Evolutionary conservation across 1,284 basidiomycete species (phyloP).

Genomic region (Leccinum olivaceoglutinosum): DNA sequence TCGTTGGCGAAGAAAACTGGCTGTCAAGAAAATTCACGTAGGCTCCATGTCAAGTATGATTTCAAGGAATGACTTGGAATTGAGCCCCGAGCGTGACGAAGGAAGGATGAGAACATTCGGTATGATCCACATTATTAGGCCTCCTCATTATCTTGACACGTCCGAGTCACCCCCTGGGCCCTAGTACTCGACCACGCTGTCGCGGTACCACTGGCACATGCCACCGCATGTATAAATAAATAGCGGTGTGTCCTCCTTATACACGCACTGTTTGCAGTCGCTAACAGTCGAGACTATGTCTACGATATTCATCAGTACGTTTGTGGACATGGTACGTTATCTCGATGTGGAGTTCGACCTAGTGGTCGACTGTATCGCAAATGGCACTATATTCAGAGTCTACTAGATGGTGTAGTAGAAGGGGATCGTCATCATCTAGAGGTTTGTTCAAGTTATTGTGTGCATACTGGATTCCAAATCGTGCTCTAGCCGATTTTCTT

Average conservation of each 20-base stretch:
- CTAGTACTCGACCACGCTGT: conserved; percentile 14
- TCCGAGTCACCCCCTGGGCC: no score
- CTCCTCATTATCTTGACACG: no score
- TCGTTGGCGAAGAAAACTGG: neutral
- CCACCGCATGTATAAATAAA: conserved; percentile 12
- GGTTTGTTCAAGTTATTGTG: neutral
- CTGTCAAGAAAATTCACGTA: neutral
- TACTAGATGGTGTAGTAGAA: conserved; percentile 4
- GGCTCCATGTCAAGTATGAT: neutral
- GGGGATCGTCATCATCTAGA: conserved; percentile 10
- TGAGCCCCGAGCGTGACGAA: neutral
- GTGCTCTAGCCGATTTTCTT: no score
- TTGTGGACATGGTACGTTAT: conserved; percentile 9
- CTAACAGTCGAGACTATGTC: neutral
- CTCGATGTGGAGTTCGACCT: no score
- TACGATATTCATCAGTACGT: conserved; percentile 4
- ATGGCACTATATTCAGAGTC: neutral
- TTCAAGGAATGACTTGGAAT: neutral
- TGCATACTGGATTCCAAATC: neutral
- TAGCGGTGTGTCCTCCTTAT: conserved; percentile 8
- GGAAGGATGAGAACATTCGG: neutral
- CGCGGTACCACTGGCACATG: conserved; percentile 9
- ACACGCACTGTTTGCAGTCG: conserved; percentile 13
- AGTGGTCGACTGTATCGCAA: no score
- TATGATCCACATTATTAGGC: neutral